These are phyloP conservation scores for Claviceps purpurea DNA, from an alignment of 2,329 filamentous ascomycete genomes.

Conservation along the genomic window DNA sequence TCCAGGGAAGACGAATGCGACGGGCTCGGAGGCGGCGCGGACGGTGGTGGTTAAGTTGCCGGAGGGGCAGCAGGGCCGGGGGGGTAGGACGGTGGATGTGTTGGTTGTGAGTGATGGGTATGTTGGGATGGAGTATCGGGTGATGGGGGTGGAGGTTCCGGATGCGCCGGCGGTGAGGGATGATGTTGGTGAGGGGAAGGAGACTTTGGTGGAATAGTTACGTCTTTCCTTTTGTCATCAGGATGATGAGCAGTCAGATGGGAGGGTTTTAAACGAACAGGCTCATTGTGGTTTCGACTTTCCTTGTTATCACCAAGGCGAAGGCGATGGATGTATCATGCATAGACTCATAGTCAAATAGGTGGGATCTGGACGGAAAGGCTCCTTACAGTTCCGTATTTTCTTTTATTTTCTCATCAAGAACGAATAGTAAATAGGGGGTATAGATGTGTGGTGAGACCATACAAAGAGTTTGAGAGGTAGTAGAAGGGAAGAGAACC, in stretches of 20 bases:
- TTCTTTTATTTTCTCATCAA: too few relatives aligned
- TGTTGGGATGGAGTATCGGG: slow-evolving; percentile 51
- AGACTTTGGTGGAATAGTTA: background rate
- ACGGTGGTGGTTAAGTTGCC: slow-evolving; percentile 43
- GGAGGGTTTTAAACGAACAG: too few relatives aligned
- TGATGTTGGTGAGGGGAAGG: slow-evolving; percentile 25
- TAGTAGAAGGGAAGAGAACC: too few relatives aligned
- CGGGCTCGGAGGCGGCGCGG: slow-evolving; percentile 33
- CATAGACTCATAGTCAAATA: too few relatives aligned
- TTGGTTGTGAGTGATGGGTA: slow-evolving; percentile 79
- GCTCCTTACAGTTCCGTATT: too few relatives aligned
- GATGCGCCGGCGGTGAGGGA: slow-evolving; percentile 33
- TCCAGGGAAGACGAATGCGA: slow-evolving; percentile 28
- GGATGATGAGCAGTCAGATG: too few relatives aligned
- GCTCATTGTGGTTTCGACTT: too few relatives aligned
- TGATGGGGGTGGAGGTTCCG: slow-evolving; percentile 38
- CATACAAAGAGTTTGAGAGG: background rate
- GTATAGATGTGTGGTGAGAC: background rate
- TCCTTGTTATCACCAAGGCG: too few relatives aligned
- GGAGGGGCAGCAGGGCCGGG: slow-evolving; percentile 20
- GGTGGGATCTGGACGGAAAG: too few relatives aligned
- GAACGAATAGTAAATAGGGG: background rate
- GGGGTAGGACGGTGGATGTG: slow-evolving; percentile 54
- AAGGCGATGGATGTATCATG: too few relatives aligned
- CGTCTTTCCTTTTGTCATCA: background rate